Evolutionary conservation across 73 alveolate genomes (phyloP).

Genomic region (Breviolum minutum): DNA sequence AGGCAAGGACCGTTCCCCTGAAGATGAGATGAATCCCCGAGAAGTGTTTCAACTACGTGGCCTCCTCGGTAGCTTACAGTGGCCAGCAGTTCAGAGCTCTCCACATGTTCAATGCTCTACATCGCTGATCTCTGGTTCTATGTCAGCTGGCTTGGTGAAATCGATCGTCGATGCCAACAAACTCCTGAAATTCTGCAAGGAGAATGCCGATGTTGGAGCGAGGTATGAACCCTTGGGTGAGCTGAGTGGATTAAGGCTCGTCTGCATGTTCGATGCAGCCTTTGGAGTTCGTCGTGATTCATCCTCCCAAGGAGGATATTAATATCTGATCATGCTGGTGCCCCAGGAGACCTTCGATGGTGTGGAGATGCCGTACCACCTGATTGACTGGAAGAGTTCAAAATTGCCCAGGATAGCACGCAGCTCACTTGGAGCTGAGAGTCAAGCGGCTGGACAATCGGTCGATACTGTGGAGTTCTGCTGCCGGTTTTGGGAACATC

Average conservation of each 20-base stretch:
- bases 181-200: background rate
- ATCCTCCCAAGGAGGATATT: background rate
- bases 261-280: background rate
- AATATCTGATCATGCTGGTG: background rate
- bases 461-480: background rate
- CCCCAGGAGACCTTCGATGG: background rate
- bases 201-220: slow-evolving; percentile 2
- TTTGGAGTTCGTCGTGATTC: background rate
- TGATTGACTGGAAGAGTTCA: background rate
- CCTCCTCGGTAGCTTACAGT: background rate
- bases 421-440: background rate
- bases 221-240: background rate
- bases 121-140: background rate
- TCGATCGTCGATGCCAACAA: background rate
- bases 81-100: slow-evolving; percentile 10
- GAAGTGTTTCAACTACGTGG: slow-evolving; percentile 2
- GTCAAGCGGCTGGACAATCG: background rate
- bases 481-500: background rate
- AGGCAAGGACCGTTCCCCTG: no score
- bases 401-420: background rate
- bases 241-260: background rate
- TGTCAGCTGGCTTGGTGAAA: no score
- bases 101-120: slow-evolving; percentile 3
- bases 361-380: background rate
- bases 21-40: background rate